Evolutionary conservation across 2,329 filamentous ascomycete species (phyloP), one percentile per base, ranked within the genome.

Genomic region (Ascochyta lentis): DNA sequence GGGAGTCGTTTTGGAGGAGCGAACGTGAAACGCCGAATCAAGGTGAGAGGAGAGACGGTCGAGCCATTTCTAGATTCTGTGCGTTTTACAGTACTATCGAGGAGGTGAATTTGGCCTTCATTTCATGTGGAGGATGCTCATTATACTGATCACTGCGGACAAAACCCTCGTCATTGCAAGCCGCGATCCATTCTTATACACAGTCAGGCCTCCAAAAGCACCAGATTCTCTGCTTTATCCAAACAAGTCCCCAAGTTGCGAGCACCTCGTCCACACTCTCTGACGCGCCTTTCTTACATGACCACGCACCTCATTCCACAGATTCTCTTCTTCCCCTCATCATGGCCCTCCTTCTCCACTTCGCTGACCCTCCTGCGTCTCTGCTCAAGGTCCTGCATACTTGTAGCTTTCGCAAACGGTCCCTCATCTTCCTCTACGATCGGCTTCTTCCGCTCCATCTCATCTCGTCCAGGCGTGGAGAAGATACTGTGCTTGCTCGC

Each of bases 381-480:
- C 33, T 47, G 56, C 38, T 54, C 40, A 23, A 71, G 45, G 38
- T 67, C 65, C 27, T 44, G 34, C 46, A 71, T 37, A 24, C 56
- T 64, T 10, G 35, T 56, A 15, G 42, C 66, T 15, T 29, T 27
- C 0, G 59, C 63, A 54, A 71, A 70, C 13, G 66, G 66, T 0
- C 67, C 67, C 8, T 70, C 62, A n/a, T 68, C 66, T 10, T 29
- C 45, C 27, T 63, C 64, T 3, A 71, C 52, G 12, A 66, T 24
- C 16, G 57, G 51, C 38, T 65, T 69, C 46, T 71, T 71, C n/a
- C 69, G 52, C 51, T 72, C 69, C 37, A 71, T 34, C 46, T 72
- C 69, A n/a, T 72, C 69, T n/a, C 69, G 45, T 2, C 69, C 69
- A 0, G 65, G 67, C n/a, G 67, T 72, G 3, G 58, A 60, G 49